Evolutionary conservation across 192 early-diverging fungal species (phyloP).

Genomic region (Coemansia furcata): DNA sequence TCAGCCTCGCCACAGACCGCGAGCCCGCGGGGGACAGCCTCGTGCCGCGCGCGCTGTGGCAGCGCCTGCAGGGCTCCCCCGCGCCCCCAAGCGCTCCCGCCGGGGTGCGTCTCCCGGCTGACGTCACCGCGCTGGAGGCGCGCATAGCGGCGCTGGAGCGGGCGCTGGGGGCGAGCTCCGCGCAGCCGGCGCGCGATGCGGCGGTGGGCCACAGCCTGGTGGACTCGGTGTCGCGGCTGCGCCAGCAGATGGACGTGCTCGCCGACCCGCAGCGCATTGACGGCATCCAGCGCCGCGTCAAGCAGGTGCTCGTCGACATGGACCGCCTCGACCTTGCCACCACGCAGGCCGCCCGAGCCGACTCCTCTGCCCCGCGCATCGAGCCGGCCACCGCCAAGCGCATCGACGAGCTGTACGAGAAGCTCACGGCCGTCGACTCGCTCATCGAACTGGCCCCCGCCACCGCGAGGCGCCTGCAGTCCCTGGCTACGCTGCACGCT

Average conservation of each 20-base stretch:
- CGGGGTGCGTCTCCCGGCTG: too few relatives aligned
- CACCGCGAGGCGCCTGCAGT: slow-evolving; percentile 72
- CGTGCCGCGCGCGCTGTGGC: slow-evolving; percentile 16
- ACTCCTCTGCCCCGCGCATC: slow-evolving; percentile 1
- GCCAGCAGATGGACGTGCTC: slow-evolving; percentile 41
- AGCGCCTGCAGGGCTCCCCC: not conserved
- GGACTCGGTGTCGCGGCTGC: slow-evolving; percentile 54
- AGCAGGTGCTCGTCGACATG: slow-evolving; percentile 48
- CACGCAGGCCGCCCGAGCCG: slow-evolving; percentile 14
- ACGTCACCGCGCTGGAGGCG: slow-evolving; percentile 23
- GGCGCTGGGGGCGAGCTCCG: slow-evolving; percentile 14
- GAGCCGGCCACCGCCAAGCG: slow-evolving; percentile 21
- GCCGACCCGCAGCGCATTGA: slow-evolving; percentile 45
- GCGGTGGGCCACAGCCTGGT: slow-evolving; percentile 64
- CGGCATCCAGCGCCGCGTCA: slow-evolving; percentile 46
- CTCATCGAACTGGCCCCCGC: slow-evolving; percentile 76
- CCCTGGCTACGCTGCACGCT: slow-evolving; percentile 72
- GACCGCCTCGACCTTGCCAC: slow-evolving; percentile 32
- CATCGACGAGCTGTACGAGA: slow-evolving; percentile 46
- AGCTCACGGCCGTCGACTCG: slow-evolving; percentile 67
- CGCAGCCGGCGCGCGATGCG: not conserved
- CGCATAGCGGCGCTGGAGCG: slow-evolving; percentile 36
- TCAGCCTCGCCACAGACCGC: not conserved
- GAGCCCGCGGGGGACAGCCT: not conserved
- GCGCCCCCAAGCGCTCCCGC: too few relatives aligned